Base-by-base conservation (phyloP, 176 grass and related monocot species). In the Coix lacrymajobi region DNA sequence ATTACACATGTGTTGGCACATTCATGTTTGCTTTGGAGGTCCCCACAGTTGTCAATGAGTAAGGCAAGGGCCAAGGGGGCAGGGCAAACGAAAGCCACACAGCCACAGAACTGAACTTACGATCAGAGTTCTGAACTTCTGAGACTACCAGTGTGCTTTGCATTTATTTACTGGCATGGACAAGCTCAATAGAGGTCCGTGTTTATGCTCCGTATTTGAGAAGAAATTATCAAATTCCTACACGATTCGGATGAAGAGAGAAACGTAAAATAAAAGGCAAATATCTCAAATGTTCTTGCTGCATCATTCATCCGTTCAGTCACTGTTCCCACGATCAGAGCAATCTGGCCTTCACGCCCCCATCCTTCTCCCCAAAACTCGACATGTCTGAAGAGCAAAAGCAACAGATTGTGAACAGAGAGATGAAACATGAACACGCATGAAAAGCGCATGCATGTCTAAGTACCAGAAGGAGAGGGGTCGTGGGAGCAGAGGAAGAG, bases 401-500 rank as follows among this genome's bases (percentile, higher is more conserved):
- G 1, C 4, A 31, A 9, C 9, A 26, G 25, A 9, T 15, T 46
- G 1, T 76, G 56, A 57, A 46, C 62, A 71, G 17, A 71, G 17
- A 51, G 19, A 36, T 44, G 64, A 64, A 44, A 49, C 63, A 52
- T 10, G 51, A 7, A 24, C 5, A 32, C 62, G 31, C n/a, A 54
- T 26, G 31, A 32, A 52, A 3, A 34, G 11, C 3, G 8, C 52
- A 36, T 17, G 14, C 3, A 29, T 22, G 49, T 8, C 8, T 8
- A 48, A 3, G 41, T 48, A 86, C 83, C 88, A 3, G 83, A 66
- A 1, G 29, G 4, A 13, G 79, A 86, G 17, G 83, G 73, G 30
- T 17, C 66, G 36, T 90, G 88, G 24, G 88, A 86, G 37, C 66
- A 72, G 66, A 90, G 73, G 79, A 90, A 86, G 88, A 90, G 79